Evolutionary conservation across 352 stramenopile genomes (phyloP), one percentile per base, ranked within the genome.

Genomic region (Phytophthora vignae): DNA sequence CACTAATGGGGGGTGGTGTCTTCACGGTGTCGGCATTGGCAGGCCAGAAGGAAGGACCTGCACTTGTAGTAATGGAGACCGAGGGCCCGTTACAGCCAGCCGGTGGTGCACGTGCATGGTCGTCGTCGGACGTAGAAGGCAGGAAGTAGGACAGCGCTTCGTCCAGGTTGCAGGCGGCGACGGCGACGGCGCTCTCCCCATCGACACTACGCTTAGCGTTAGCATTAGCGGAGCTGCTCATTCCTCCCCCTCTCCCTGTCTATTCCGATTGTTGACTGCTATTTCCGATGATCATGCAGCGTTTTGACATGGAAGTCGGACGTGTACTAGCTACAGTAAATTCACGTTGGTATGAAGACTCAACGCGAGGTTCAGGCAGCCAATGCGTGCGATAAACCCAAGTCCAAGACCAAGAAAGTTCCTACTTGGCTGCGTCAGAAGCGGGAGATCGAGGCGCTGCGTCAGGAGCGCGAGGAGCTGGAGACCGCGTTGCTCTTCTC

Each of bases 31-130:
- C 40, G 36, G 48, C 27, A 44, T 64, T 56, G 19, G 57, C 38
- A 61, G 64, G 56, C 64, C 64, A 71, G 38, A 71, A 71, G 4
- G 64, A 71, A 22, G 57, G 64, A 25, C 64, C 64, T 58, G 48
- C 52, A 36, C 53, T 58, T 8, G 27, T 25, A 49, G 17, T 25
- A 49, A 25, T 12, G 55, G 33, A 50, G 55, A 60, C 55, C 33
- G 31, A 21, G 1, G 55, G 5, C 10, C 25, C 25, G 25, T 19
- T 38, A 21, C 5, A 38, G 36, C 8, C 7, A 36, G 14, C 55
- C 14, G 11, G 55, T 15, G 14, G 10, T 33, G 4, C 7, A 29
- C 2, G n/a, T 33, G 33, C 33, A 49, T 21, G 8, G 11, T 8
- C 12, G 3, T 31, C 33, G 25, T 61, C 36, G 9, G 19, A 36